phyloP scores from a whole-genome alignment of 108 stramenopile species.

The Discostella pseudostelligera region DNA sequence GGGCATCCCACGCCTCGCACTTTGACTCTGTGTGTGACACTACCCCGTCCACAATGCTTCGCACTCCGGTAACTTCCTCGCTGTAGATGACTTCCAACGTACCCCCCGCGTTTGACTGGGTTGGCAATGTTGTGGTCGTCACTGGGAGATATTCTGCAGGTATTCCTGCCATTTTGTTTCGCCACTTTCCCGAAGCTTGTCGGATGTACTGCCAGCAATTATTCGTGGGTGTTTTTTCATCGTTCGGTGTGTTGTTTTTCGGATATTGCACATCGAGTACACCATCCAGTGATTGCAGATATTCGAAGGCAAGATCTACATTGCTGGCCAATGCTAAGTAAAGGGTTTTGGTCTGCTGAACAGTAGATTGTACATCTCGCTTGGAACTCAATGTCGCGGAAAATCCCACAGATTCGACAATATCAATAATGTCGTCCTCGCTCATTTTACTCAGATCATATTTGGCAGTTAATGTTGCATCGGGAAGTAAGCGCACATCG shows the following conservation, averaged over 20 bases:
- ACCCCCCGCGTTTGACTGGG: constrained; percentile 4
- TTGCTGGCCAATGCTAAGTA: constrained; percentile 27
- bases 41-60: constrained; percentile 39
- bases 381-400: constrained; percentile 31
- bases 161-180: neutral
- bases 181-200: neutral
- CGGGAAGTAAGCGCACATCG: constrained; percentile 44
- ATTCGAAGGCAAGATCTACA: constrained; percentile 12
- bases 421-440: constrained; percentile 29
- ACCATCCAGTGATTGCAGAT: constrained; percentile 19
- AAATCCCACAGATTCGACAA: constrained; percentile 46
- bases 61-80: constrained; percentile 27
- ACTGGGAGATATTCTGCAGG: constrained; percentile 21
- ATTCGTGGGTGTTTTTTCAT: neutral
- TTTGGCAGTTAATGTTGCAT: constrained; percentile 34
- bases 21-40: constrained; percentile 11
- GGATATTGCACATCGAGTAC: constrained; percentile 23
- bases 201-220: neutral
- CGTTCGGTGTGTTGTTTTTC: neutral
- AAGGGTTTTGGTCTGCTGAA: constrained; percentile 1
- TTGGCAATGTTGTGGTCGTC: neutral
- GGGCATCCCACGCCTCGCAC: constrained; percentile 34
- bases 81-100: constrained; percentile 45
- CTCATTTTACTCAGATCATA: constrained; percentile 20
- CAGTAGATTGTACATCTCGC: constrained; percentile 1